Evolutionary conservation across 306 rosid species (phyloP), one percentile per base, ranked within the genome.

Genomic region (Vachellia pachyceras): DNA sequence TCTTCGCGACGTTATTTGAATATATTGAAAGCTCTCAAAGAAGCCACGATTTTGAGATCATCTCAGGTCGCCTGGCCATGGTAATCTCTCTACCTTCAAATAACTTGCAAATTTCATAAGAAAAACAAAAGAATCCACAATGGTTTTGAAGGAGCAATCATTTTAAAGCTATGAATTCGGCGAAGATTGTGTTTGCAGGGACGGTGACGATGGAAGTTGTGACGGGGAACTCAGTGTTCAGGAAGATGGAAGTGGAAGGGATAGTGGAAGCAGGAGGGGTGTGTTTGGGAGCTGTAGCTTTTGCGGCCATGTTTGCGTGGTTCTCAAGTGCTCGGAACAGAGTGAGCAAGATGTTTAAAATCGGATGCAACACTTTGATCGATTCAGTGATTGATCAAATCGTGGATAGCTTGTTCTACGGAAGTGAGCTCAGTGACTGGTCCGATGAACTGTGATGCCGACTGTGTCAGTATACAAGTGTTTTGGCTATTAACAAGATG

Each of bases 41-140:
- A 74, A 95, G 97, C 82, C 92, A 93, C 2, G 98, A 95, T 52
- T 95, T 95, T 63, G 98, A 95, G 80, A 92, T 84, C 85, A 83
- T 95, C 84, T 95, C 97, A 11, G 98, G 98, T 61, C 92, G 97
- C 20, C 91, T 95, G 9, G 97, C 97, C 20, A 95, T 95, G 97
- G 98, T 94, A 80, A 81, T 35, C 64, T 50, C 57, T 50, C 22
- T 5, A 1, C 57, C 17, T 5, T 15, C 57, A 15, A 18, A 1
- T 47, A 1, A 15, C 20, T 15, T 1, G 22, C 33, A 0, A n/a
- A 54, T 54, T 54, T 8, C 9, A 40, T n/a, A 20, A n/a, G 33
- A 55, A 20, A 8, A 29, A 29, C 33, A 55, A 7, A 7, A 3
- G 64, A 57, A 57, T 29, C 61, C 25, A 22, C 64, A 11, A 22